Conservation (phyloP, 2,329 filamentous ascomycete species). For the Fonsecaea erecta region DNA sequence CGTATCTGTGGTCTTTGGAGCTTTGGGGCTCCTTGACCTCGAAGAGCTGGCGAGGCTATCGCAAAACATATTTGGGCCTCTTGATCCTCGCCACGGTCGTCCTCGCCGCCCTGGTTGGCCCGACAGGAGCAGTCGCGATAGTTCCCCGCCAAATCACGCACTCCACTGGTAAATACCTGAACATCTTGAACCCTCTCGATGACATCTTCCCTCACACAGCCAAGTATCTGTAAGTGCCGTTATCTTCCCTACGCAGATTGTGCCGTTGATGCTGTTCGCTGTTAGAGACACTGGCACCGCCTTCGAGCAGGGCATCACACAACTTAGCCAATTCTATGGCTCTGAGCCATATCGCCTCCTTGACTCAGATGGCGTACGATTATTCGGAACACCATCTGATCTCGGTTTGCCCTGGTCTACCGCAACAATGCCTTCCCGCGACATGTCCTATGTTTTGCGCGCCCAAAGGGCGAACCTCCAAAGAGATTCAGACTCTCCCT, state of each 20-base stretch:
- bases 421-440: background rate
- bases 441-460: background rate
- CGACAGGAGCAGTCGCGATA: constrained; percentile 17
- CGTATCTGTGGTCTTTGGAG: constrained; percentile 22
- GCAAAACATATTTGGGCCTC: background rate
- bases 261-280: background rate
- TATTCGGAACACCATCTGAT: background rate
- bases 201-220: background rate
- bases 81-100: background rate
- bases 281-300: background rate
- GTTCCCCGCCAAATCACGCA: constrained; percentile 17
- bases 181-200: constrained; percentile 2
- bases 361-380: background rate
- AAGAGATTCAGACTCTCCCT: background rate
- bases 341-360: background rate
- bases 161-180: background rate
- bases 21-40: constrained; percentile 20
- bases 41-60: background rate
- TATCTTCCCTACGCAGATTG: background rate
- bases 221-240: background rate
- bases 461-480: background rate
- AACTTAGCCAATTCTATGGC: background rate
- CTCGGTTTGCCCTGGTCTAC: background rate
- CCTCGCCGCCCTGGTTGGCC: constrained; percentile 22
- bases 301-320: background rate